Evolutionary conservation across 257 asterid genomes (phyloP).

Genomic region (Gentiana straminea): DNA sequence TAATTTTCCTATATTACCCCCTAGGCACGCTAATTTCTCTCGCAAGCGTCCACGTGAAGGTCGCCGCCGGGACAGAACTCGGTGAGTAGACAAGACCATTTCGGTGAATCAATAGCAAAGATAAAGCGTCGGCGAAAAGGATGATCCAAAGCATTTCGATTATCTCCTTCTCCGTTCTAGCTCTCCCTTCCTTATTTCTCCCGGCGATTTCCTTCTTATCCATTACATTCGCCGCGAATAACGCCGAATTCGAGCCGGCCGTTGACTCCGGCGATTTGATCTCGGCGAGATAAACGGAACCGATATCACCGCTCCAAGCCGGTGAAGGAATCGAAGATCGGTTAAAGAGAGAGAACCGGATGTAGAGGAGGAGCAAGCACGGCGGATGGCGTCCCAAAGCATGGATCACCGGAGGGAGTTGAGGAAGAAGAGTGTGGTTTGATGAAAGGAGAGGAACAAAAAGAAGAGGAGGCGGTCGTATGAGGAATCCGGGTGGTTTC

Average conservation of each 20-base stretch:
- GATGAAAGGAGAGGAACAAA: constrained; percentile 16
- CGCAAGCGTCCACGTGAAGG: no score
- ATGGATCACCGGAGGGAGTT: constrained; percentile 62
- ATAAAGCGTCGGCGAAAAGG: constrained; percentile 80
- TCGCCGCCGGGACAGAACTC: constrained; percentile 99
- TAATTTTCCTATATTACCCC: no score
- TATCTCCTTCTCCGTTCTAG: constrained; percentile 79
- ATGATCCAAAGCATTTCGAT: constrained; percentile 77
- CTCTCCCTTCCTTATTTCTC: constrained; percentile 83
- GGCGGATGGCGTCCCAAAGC: constrained; percentile 69
- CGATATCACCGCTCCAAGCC: constrained; percentile 96
- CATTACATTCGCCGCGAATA: constrained; percentile 92
- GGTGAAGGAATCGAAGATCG: constrained; percentile 84
- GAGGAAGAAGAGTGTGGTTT: constrained; percentile 38
- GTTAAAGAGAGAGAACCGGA: constrained; percentile 40
- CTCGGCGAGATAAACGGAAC: constrained; percentile 79
- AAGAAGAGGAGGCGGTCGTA: constrained; percentile 46
- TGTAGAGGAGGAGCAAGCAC: constrained; percentile 16
- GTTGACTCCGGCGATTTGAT: constrained; percentile 41
- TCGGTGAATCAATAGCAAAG: constrained; percentile 67
- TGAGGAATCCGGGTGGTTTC: constrained; percentile 66
- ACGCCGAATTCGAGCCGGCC: constrained; percentile 14
- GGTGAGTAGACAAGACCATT: constrained; percentile 79
- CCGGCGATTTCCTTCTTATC: constrained; percentile 68
- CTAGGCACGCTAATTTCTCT: no score